phyloP scores from a whole-genome alignment of 192 early-diverging fungal genomes.

The Martensiomyces pterosporus region DNA sequence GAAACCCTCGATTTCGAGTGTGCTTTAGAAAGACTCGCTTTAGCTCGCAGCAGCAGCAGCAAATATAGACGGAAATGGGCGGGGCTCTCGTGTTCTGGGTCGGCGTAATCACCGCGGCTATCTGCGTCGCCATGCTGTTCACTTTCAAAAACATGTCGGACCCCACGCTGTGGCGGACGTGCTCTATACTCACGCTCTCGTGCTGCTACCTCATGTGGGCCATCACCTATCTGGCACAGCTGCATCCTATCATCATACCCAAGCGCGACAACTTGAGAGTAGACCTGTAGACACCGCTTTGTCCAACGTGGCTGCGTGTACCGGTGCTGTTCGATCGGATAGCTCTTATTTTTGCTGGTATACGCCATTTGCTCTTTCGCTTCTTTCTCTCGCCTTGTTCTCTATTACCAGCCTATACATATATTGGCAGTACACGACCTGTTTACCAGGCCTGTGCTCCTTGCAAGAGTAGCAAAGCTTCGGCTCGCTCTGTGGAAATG shows the following conservation, averaged over 20 bases:
- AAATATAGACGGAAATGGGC: constrained; percentile 36
- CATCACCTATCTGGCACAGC: constrained; percentile 82
- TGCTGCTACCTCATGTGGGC: constrained; percentile 73
- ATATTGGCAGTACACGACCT: no score
- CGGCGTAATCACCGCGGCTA: constrained; percentile 25
- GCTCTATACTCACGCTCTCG: constrained; percentile 35
- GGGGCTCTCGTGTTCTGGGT: constrained; percentile 47
- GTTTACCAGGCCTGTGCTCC: no score
- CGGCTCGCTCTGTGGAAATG: no score
- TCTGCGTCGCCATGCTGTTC: constrained; percentile 33
- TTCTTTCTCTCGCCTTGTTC: no score
- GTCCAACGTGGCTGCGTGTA: no score
- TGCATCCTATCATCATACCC: constrained; percentile 77
- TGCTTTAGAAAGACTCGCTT: no score
- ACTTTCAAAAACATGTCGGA: constrained; percentile 41
- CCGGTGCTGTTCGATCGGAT: no score
- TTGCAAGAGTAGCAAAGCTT: no score
- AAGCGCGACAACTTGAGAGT: constrained; percentile 63
- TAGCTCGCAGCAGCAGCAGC: no score
- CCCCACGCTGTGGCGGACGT: constrained; percentile 51
- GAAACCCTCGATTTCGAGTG: no score
- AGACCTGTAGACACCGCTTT: constrained; percentile 34
- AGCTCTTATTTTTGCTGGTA: no score
- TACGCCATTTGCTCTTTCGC: background rate
- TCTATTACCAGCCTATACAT: no score